Evolutionary conservation across 2,329 filamentous ascomycete species (phyloP).

Genomic region (Chrysoporthe cubensis): DNA sequence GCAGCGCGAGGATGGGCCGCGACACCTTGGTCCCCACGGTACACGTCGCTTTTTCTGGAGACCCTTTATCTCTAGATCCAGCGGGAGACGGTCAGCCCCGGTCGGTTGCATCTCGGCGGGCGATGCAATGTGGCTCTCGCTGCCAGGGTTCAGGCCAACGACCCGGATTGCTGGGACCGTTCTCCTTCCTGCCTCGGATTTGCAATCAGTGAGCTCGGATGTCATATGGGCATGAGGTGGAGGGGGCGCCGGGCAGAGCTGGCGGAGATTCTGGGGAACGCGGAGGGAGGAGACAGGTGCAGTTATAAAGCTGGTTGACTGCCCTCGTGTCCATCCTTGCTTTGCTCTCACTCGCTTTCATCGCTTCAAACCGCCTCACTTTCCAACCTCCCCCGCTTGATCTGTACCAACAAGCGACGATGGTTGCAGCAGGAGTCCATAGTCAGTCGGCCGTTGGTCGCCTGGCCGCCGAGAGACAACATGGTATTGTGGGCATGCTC

Average conservation of each 20-base stretch:
- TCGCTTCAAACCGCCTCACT: neutral
- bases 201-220: slow-evolving; percentile 6
- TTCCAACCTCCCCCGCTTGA: neutral
- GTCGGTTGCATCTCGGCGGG: slow-evolving; percentile 22
- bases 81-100: neutral
- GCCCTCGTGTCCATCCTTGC: neutral
- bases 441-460: slow-evolving; percentile 45
- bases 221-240: neutral
- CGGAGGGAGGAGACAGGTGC: neutral
- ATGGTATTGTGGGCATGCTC: slow-evolving; percentile 44
- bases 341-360: neutral
- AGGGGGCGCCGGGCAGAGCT: neutral
- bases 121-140: slow-evolving; percentile 1
- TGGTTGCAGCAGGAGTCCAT: slow-evolving; percentile 23
- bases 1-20: slow-evolving; percentile 3
- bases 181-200: neutral
- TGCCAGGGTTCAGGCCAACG: neutral
- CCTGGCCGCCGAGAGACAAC: slow-evolving; percentile 41
- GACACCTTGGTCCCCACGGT: too few relatives aligned
- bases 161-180: neutral
- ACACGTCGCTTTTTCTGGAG: neutral
- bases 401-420: slow-evolving; percentile 3
- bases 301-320: neutral
- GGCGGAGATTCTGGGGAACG: neutral
- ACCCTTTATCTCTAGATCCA: neutral